Conservation (phyloP, 2,329 filamentous ascomycete genomes). For the Botrytis porri region DNA sequence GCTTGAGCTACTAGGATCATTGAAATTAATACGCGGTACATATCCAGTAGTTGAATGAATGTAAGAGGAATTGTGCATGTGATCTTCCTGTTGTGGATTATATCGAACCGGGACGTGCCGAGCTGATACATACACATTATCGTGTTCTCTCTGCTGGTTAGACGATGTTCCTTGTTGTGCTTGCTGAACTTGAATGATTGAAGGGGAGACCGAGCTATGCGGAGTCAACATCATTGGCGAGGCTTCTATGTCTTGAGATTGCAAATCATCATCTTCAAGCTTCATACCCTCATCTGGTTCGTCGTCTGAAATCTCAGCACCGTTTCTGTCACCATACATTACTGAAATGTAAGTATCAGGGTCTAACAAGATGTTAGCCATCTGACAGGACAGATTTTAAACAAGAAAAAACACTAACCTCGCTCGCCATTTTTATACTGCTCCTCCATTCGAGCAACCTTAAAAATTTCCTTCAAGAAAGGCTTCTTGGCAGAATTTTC, state of each 20-base stretch:
- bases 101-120: constrained; percentile 14
- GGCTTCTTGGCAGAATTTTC: constrained; percentile 54
- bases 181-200: constrained; percentile 21
- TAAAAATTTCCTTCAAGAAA: constrained; percentile 60
- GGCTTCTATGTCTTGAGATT: constrained; percentile 28
- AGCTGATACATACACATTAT: constrained; percentile 13
- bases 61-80: constrained; percentile 2
- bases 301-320: constrained; percentile 25
- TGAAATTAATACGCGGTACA: constrained; percentile 13
- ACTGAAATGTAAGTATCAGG: constrained; percentile 25
- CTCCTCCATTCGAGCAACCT: constrained; percentile 56
- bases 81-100: constrained; percentile 5
- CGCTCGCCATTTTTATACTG: constrained; percentile 55
- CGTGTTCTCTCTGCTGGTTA: constrained; percentile 23
- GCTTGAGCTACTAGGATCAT: constrained; percentile 24
- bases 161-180: neutral
- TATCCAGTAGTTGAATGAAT: constrained; percentile 14
- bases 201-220: neutral
- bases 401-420: constrained; percentile 43
- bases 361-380: constrained; percentile 20
- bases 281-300: constrained; percentile 27
- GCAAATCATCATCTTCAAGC: constrained; percentile 30
- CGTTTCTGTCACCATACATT: constrained; percentile 28
- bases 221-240: constrained; percentile 25
- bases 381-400: neutral